A percentile compares a stretch with the other conserved stretches of the same genome.
phyloP scores from a whole-genome alignment of 2,329 filamentous ascomycete species.

The Cadophora gregata region DNA sequence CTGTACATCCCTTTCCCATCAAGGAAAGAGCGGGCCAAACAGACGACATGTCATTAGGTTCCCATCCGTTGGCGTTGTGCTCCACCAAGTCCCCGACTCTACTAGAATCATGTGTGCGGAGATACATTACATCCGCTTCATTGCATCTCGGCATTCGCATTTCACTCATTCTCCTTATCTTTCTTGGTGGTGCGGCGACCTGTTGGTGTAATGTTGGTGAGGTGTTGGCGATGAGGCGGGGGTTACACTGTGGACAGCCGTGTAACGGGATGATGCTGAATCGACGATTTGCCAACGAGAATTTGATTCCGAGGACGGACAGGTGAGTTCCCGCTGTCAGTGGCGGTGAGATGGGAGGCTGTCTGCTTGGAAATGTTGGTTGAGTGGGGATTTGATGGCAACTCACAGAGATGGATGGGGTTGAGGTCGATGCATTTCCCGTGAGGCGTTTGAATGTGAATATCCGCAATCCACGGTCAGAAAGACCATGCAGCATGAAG shows the following conservation, averaged over 20 bases:
- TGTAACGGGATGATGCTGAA: not conserved
- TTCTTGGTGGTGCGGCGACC: not conserved
- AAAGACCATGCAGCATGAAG: no score
- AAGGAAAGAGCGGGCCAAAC: not conserved
- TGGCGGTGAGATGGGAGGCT: not conserved
- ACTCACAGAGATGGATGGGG: not conserved
- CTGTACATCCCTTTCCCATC: not conserved
- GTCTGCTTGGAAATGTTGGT: not conserved
- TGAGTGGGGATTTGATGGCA: not conserved
- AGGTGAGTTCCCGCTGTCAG: not conserved
- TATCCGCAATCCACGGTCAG: not conserved
- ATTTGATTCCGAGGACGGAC: not conserved
- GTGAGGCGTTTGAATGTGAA: not conserved
- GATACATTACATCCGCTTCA: not conserved
- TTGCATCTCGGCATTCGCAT: not conserved
- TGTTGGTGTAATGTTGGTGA: not conserved
- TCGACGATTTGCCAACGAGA: not conserved
- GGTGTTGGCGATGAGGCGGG: not conserved
- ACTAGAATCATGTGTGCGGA: not conserved
- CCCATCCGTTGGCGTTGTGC: not conserved
- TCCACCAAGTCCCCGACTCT: not conserved
- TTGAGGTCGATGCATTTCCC: not conserved
- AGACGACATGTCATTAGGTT: not conserved
- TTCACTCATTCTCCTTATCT: not conserved
- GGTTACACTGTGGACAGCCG: not conserved